Evolutionary conservation across 768 basidiomycete species (phyloP).

Genomic region (Austroboletus festivus): DNA sequence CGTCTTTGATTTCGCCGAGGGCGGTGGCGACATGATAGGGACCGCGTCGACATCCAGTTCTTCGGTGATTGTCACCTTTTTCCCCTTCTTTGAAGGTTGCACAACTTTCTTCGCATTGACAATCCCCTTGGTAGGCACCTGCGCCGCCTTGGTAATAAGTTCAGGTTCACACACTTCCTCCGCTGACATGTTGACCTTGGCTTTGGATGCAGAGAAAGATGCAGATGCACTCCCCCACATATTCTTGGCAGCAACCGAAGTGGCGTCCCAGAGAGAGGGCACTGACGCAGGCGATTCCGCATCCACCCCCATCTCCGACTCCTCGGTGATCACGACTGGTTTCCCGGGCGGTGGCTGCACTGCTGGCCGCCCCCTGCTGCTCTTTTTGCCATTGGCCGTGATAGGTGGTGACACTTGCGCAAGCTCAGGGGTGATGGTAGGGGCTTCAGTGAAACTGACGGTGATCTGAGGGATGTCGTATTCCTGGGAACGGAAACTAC

Average conservation of each 20-base stretch:
- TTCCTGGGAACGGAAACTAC: constrained; percentile 26
- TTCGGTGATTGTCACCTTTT: constrained; percentile 25
- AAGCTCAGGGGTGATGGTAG: constrained; percentile 4
- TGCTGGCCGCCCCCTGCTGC: constrained; percentile 20
- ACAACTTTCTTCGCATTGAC: constrained; percentile 12
- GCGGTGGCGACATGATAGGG: constrained; percentile 10
- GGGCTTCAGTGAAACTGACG: constrained; percentile 21
- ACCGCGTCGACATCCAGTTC: constrained; percentile 28
- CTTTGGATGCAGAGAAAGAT: constrained; percentile 3
- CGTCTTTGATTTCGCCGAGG: constrained; percentile 11
- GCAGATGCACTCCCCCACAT: constrained; percentile 7
- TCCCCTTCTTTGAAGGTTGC: constrained; percentile 19
- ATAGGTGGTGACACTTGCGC: constrained; percentile 6
- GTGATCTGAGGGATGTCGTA: constrained; percentile 28
- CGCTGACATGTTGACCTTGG: neutral
- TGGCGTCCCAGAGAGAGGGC: constrained; percentile 18
- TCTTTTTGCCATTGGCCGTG: constrained; percentile 23
- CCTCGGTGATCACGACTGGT: constrained; percentile 17
- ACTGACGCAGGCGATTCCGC: constrained; percentile 20
- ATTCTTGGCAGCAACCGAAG: constrained; percentile 12
- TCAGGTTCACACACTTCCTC: constrained; percentile 11
- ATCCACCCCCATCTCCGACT: constrained; percentile 13
- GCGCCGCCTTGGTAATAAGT: neutral
- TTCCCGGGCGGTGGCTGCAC: constrained; percentile 10
- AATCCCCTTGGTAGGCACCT: constrained; percentile 5